Evolutionary conservation across 768 basidiomycete genomes (phyloP), one percentile per base, ranked within the genome.

Genomic region (Leucogyrophana mollusca): DNA sequence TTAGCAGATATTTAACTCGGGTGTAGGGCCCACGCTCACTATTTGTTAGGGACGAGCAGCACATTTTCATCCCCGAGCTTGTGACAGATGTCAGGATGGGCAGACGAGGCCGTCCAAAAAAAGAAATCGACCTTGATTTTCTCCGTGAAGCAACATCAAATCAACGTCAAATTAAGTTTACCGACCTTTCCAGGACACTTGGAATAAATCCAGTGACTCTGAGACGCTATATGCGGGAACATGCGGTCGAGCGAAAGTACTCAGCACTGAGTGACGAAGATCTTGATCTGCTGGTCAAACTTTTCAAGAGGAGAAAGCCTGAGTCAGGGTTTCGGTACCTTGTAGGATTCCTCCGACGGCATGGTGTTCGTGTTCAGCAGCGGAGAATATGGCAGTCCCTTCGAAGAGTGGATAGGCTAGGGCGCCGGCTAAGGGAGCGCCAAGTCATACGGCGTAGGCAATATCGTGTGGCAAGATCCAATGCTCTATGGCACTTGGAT

Each of bases 401-500:
- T 3, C 16, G 43, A 18, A 40, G 61, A 5, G 64, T 72, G 9
- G 68, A 72, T 55, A 40, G 43, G 3, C 40, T 66, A 9, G 66
- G 68, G 0, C 48, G 54, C 11, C 57, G 61, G 1, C 34, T 63
- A 7, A 51, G 62, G 7, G 36, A 55, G 3, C 57, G 49, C 4
- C 40, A 27, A 13, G 34, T 49, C 2, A 59, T 66, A 10, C 24
- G 50, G 4, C 38, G 56, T 4, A 44, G 60, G 2, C 60, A 65
- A 6, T 71, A 71, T 46, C 40, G 49, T 2, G 65, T 68, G 0
- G 53, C 55, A 6, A 58, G 62, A 2, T 57, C 65, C 14, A 68
- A 68, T 43, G 57, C 61, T 0, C 56, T 68, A 0, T 70, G 67
- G 67, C 69, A 71, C 49, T 47, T 56, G 17, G 68, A 71, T 53